Base-by-base conservation (phyloP, 208 protist species). In the Trypanosoma lewisi region DNA sequence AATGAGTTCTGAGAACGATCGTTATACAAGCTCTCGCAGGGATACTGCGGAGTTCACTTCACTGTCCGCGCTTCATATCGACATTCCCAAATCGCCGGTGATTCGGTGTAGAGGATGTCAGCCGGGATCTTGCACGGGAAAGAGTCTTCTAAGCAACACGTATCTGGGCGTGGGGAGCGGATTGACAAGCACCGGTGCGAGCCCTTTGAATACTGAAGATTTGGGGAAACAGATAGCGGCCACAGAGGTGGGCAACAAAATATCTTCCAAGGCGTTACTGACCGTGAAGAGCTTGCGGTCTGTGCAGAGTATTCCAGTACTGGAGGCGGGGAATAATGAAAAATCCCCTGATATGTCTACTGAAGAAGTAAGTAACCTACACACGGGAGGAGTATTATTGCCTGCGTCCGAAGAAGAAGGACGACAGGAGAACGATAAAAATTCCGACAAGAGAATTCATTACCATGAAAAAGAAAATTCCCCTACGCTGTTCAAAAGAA, bases 221-320 rank as follows among this genome's bases (percentile, higher is more conserved):
- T 41, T 69, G 11, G 44, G 63, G 27, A 69, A 44, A 41, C 63
- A 69, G 23, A 59, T 69, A 5, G 63, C 53, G 12, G 53, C 44
- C 12, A 27, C 53, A 23, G 63, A 69, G 23, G 44, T 53, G 33
- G 42, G 52, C 41, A 37, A 69, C 36, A 61, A 62, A 54, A 60
- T 69, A 61, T 69, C 63, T 16, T 69, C 63, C 11, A 16, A 33
- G 14, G 63, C 63, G n/a, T 44, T 69, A 17, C 17, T 69, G 11
- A 69, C 17, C 36, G 27, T 41, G 21, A 49, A 28, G 30, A 31
- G 44, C 37, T 48, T 36, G n/a, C 33, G 49, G 28, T 60, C 55
- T 19, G 37, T 65, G 57, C 31, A 33, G 16, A 48, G 45, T 45
- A 42, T 64, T 47, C 6, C 48, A 23, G 51, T 17, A 4, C 25